These are phyloP conservation scores for Citrus inodora DNA, from an alignment of 345 rosid species.

Conservation along the genomic window DNA sequence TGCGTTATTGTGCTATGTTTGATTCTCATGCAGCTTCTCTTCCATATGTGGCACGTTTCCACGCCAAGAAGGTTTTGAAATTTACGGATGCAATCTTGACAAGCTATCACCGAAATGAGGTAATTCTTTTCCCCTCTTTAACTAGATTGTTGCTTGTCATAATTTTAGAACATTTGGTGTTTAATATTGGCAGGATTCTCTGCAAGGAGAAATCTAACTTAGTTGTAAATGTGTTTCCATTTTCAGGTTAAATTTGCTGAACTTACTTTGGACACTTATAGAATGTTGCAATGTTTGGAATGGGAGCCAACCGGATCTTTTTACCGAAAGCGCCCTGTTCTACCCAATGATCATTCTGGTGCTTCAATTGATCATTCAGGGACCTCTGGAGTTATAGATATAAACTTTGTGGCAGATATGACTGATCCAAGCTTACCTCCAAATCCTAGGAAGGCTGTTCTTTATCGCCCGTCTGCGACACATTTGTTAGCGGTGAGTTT, in stretches of 20 bases:
- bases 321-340: conserved; percentile 53
- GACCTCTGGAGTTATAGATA: conserved; percentile 79
- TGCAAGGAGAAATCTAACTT: neutral
- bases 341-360: conserved; percentile 69
- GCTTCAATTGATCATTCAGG: conserved; percentile 60
- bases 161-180: conserved; percentile 1
- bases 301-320: conserved; percentile 91
- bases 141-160: neutral
- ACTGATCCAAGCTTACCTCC: conserved; percentile 72
- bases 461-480: conserved; percentile 85
- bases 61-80: conserved; percentile 77
- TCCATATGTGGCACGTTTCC: conserved; percentile 72
- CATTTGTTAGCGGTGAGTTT: conserved; percentile 85
- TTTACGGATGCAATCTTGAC: conserved; percentile 79
- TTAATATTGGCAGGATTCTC: neutral
- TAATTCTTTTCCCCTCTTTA: conserved; percentile 5
- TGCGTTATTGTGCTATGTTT: conserved; percentile 63
- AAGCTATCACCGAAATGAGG: conserved; percentile 89
- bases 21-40: conserved; percentile 76
- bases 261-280: conserved; percentile 77
- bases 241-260: conserved; percentile 93
- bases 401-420: conserved; percentile 66
- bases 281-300: conserved; percentile 96
- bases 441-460: conserved; percentile 89
- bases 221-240: conserved; percentile 14